These are phyloP conservation scores for Corymbia calophylla DNA, from an alignment of 441 rosid genomes.

Conservation along the genomic window DNA sequence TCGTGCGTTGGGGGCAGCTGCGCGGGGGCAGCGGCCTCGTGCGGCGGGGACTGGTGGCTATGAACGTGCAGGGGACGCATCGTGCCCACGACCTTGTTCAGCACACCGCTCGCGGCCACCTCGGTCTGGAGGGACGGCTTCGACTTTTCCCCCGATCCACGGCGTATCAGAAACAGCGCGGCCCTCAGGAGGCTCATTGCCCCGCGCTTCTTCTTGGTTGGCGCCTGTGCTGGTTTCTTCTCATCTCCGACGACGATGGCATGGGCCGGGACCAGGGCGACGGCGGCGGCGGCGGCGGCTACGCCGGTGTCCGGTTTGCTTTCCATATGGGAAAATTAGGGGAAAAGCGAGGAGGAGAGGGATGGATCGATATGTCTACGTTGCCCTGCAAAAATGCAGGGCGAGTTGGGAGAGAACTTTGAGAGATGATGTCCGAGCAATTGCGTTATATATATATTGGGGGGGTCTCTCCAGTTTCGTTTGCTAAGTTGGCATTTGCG, in stretches of 20 bases:
- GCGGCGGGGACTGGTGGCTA: constrained; percentile 16
- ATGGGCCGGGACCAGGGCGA: background rate
- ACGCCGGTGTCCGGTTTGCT: background rate
- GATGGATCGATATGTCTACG: background rate
- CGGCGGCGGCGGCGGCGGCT: background rate
- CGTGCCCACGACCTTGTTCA: constrained; percentile 41
- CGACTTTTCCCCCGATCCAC: constrained; percentile 14
- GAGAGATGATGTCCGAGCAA: background rate
- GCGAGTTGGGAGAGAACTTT: background rate
- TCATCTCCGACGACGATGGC: background rate
- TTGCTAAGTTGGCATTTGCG: background rate
- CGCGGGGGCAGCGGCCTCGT: background rate
- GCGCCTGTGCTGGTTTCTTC: constrained; percentile 4
- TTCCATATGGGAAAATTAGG: background rate
- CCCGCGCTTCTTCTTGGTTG: constrained; percentile 29
- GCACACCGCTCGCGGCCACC: constrained; percentile 10
- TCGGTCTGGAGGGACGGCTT: constrained; percentile 7
- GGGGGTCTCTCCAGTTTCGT: background rate
- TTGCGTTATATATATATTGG: background rate
- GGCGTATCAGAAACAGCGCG: constrained; percentile 33
- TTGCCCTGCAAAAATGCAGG: background rate
- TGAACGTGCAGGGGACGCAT: constrained; percentile 43
- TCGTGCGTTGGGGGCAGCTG: background rate
- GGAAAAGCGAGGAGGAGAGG: background rate
- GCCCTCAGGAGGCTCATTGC: constrained; percentile 32